These are phyloP conservation scores for Citrus sinensis DNA, from an alignment of 345 rosid species.

Conservation along the genomic window DVS_A1.0 CM039161.1:22902001-22902500, in stretches of 20 bases:
- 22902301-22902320: background rate
- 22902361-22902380: background rate
- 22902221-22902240: conserved; percentile 30
- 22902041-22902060: conserved; percentile 31
- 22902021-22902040: conserved; percentile 38
- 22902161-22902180: conserved; percentile 37
- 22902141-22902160: conserved; percentile 89
- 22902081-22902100: conserved; percentile 41
- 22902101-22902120: conserved; percentile 33
- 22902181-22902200: conserved; percentile 45
- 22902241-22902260: conserved; percentile 59
- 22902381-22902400: background rate
- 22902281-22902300: background rate
- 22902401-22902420: background rate
- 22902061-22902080: conserved; percentile 43
- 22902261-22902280: conserved; percentile 59
- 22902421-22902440: background rate
- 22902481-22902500: background rate
- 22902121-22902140: conserved; percentile 70
- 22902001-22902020: conserved; percentile 36
- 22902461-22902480: background rate
- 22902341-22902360: background rate
- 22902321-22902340: background rate
- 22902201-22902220: conserved; percentile 34
- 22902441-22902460: conserved; percentile 3